Evolutionary conservation across 805 yeast species (phyloP).

Genomic region (Metschnikowia matae): DNA sequence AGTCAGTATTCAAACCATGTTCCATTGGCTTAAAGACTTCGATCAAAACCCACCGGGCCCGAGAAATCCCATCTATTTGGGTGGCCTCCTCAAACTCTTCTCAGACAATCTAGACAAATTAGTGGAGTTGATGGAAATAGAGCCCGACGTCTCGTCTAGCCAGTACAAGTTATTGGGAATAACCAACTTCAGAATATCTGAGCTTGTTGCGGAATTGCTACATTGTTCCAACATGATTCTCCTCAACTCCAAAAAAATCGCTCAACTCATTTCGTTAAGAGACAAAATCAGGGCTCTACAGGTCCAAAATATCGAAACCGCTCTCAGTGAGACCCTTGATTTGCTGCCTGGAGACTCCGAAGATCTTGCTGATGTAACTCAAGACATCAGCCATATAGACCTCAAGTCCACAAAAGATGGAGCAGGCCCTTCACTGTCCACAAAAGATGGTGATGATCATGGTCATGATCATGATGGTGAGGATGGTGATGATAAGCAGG

Average conservation of each 20-base stretch:
- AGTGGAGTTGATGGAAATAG: slow-evolving; percentile 46
- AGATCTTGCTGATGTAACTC: background rate
- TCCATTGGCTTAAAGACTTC: slow-evolving; percentile 42
- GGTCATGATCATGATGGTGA: too few species aligned
- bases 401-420: background rate
- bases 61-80: slow-evolving; percentile 89
- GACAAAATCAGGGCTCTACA: slow-evolving; percentile 55
- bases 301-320: slow-evolving; percentile 42
- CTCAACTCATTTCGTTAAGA: slow-evolving; percentile 61
- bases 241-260: slow-evolving; percentile 72
- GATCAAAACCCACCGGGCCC: slow-evolving; percentile 91
- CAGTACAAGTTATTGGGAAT: slow-evolving; percentile 65
- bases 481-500: slow-evolving; percentile 1
- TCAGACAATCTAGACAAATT: slow-evolving; percentile 70
- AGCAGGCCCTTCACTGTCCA: background rate
- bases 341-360: background rate
- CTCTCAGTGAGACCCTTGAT: slow-evolving; percentile 27
- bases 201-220: slow-evolving; percentile 85
- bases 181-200: slow-evolving; percentile 86
- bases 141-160: slow-evolving; percentile 21
- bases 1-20: slow-evolving; percentile 40
- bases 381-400: background rate
- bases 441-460: background rate
- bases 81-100: slow-evolving; percentile 75
- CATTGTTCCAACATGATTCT: slow-evolving; percentile 98